Evolutionary conservation across 2,329 filamentous ascomycete genomes (phyloP).

Genomic region (Sphaerostilbella broomeana): DNA sequence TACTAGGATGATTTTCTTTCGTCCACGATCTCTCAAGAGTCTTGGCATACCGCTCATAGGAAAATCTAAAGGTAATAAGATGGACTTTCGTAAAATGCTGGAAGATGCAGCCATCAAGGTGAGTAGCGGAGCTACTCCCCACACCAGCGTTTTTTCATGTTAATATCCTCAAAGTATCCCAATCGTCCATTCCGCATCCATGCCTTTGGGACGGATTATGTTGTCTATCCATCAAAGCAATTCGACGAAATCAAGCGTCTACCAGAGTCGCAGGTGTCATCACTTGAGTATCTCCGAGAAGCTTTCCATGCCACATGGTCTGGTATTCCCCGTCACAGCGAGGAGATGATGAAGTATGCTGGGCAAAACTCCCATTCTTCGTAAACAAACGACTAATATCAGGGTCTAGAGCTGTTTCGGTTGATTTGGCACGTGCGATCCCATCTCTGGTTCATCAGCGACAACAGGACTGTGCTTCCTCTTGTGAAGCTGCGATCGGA

Average conservation of each 20-base stretch:
- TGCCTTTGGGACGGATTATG: constrained; percentile 1
- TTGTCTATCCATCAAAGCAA: not conserved
- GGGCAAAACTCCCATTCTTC: not conserved
- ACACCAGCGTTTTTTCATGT: too few relatives aligned
- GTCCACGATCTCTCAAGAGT: not conserved
- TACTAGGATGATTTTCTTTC: not conserved
- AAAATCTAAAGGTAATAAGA: not conserved
- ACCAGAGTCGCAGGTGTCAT: not conserved
- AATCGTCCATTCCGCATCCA: not conserved
- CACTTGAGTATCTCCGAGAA: not conserved
- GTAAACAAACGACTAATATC: not conserved
- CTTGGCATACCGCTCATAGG: not conserved
- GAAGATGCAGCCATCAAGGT: not conserved
- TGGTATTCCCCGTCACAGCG: constrained; percentile 1
- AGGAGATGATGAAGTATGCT: constrained; percentile 1
- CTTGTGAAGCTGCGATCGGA: constrained; percentile 2
- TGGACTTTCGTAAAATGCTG: not conserved
- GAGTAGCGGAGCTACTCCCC: too few relatives aligned
- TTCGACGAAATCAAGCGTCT: constrained; percentile 7
- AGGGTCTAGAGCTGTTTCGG: not conserved
- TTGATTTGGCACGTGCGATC: constrained; percentile 2
- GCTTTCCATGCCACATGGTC: constrained; percentile 2
- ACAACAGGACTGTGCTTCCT: not conserved
- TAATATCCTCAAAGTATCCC: not conserved
- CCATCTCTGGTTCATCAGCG: not conserved